Evolutionary conservation across 306 rosid genomes (phyloP).

Genomic region (Geum urbanum): DNA sequence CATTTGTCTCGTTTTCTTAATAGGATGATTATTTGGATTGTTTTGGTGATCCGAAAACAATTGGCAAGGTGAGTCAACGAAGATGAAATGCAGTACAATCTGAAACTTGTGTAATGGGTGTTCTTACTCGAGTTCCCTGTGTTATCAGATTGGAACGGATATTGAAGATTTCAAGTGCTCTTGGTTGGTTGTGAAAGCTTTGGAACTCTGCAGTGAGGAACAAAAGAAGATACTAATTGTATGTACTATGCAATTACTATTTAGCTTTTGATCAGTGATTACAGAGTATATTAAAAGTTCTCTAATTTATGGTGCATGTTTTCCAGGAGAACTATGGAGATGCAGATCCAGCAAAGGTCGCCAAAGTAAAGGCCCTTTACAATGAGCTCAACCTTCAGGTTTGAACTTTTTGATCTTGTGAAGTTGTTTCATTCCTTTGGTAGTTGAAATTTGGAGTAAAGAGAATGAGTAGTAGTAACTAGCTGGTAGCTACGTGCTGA

Average conservation of each 20-base stretch:
- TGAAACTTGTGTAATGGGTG: slow-evolving; percentile 10
- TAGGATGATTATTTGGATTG: slow-evolving; percentile 96
- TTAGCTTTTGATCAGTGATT: not conserved
- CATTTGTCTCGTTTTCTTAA: not conserved
- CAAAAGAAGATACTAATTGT: slow-evolving; percentile 71
- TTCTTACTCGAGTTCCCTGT: slow-evolving; percentile 22
- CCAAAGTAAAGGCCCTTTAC: slow-evolving; percentile 68
- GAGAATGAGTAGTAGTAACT: not conserved
- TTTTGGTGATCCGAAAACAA: slow-evolving; percentile 66
- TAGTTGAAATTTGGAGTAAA: not conserved
- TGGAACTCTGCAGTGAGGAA: slow-evolving; percentile 63
- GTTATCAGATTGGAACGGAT: slow-evolving; percentile 81
- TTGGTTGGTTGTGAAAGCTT: slow-evolving; percentile 85
- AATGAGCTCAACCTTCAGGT: slow-evolving; percentile 69
- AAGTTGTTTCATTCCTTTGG: not conserved
- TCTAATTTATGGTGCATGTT: slow-evolving; percentile 8
- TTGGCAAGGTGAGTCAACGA: slow-evolving; percentile 63
- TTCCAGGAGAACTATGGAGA: slow-evolving; percentile 83
- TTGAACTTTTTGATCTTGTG: slow-evolving; percentile 3
- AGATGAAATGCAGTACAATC: not conserved
- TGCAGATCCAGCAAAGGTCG: slow-evolving; percentile 54
- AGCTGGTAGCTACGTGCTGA: not conserved
- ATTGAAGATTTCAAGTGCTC: slow-evolving; percentile 94
- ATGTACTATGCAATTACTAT: slow-evolving; percentile 1
- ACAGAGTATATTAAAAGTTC: not conserved